Percentiles rank a stretch among this genome's conserved stretches.
These are phyloP conservation scores for Ploettnerulaceae sp. DNA, from an alignment of 2,329 filamentous ascomycete species.

Conservation along the genomic window DNA sequence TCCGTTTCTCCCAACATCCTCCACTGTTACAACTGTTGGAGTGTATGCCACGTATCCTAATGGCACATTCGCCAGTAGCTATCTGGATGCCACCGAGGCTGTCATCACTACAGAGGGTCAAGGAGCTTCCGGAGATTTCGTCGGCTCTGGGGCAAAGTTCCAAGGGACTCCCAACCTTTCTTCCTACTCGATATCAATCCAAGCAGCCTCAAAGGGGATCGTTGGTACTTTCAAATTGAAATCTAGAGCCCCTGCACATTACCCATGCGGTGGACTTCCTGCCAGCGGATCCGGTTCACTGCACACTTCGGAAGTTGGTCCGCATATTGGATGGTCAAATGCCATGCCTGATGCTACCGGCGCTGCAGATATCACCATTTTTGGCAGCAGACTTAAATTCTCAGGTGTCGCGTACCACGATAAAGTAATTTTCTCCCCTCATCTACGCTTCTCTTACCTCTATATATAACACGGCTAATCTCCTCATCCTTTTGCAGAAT, in stretches of 20 bases:
- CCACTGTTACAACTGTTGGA: slow-evolving; percentile 9
- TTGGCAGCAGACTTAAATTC: slow-evolving; percentile 33
- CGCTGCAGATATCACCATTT: slow-evolving; percentile 25
- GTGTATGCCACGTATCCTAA: slow-evolving; percentile 15
- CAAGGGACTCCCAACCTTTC: slow-evolving; percentile 14
- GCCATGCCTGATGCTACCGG: slow-evolving; percentile 35
- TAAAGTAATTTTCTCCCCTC: slow-evolving; percentile 26
- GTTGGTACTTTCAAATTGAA: background rate
- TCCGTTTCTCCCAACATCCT: slow-evolving; percentile 28
- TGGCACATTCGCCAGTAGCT: slow-evolving; percentile 9
- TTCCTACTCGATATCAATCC: background rate
- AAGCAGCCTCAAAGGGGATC: background rate
- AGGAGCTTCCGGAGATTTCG: slow-evolving; percentile 16
- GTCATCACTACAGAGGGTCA: slow-evolving; percentile 13
- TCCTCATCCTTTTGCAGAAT: slow-evolving; percentile 34
- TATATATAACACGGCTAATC: too few species aligned
- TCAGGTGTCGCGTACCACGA: slow-evolving; percentile 42
- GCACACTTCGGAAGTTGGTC: slow-evolving; percentile 21
- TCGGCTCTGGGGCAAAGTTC: slow-evolving; percentile 16
- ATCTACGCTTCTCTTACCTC: background rate
- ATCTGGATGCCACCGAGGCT: slow-evolving; percentile 12
- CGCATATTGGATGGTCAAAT: slow-evolving; percentile 38
- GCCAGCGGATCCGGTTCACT: slow-evolving; percentile 7
- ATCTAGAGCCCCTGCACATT: slow-evolving; percentile 23
- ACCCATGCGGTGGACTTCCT: slow-evolving; percentile 25